These are phyloP conservation scores for Venturia aucupariae DNA, from an alignment of 2,329 filamentous ascomycete genomes.

Conservation along the genomic window DNA sequence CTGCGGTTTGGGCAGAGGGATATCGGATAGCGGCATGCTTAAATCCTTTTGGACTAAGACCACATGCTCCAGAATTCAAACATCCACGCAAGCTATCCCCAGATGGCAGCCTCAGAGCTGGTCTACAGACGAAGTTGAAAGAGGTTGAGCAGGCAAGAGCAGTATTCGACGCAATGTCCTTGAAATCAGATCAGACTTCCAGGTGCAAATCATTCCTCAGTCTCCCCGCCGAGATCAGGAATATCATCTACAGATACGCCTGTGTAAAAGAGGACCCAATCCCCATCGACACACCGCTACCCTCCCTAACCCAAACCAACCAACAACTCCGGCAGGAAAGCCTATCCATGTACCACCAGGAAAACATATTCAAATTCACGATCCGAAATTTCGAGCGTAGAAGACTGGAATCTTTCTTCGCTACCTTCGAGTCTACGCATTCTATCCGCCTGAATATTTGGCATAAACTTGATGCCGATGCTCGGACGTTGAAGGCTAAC, in stretches of 20 bases:
- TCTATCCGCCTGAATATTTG: not conserved
- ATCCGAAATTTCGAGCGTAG: not conserved
- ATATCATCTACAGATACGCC: not conserved
- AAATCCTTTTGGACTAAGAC: too few relatives aligned
- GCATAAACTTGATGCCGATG: not conserved
- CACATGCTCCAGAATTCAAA: too few relatives aligned
- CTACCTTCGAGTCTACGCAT: not conserved
- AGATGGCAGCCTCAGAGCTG: too few relatives aligned
- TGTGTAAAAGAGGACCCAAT: not conserved
- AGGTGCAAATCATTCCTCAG: too few relatives aligned
- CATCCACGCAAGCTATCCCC: too few relatives aligned
- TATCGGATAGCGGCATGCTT: too few relatives aligned
- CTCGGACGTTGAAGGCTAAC: not conserved
- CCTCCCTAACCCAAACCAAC: not conserved
- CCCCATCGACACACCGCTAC: not conserved
- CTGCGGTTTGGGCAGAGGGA: too few relatives aligned
- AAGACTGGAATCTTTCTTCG: not conserved
- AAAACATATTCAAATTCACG: not conserved
- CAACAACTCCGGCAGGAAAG: not conserved
- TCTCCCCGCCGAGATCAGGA: not conserved
- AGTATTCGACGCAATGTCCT: too few relatives aligned
- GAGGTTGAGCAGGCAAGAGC: too few relatives aligned
- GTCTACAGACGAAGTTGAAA: too few relatives aligned
- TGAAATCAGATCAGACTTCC: too few relatives aligned
- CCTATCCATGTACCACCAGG: not conserved